Conservation (phyloP, 208 protist species). For the Entamoeba moshkovskii region DNA sequence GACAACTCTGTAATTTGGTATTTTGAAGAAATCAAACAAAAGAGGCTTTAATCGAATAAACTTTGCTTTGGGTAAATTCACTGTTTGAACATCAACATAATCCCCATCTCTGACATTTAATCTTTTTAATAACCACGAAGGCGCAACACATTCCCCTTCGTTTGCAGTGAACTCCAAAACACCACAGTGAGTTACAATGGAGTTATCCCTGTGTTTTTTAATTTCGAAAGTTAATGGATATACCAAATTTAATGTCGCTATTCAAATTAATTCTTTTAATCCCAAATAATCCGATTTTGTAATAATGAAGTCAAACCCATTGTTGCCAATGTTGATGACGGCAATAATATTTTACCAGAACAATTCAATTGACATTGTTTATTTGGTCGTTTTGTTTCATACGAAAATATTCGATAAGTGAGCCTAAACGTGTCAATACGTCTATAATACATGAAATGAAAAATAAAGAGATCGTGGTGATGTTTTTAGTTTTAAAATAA, state of each 20-base stretch:
- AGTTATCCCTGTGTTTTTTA: background rate
- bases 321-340: background rate
- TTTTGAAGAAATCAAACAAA: background rate
- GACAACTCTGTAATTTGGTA: background rate
- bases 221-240: background rate
- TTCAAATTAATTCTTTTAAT: background rate
- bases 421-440: background rate
- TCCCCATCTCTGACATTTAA: background rate
- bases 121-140: background rate
- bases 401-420: background rate
- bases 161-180: background rate
- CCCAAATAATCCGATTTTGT: background rate
- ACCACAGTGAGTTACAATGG: background rate
- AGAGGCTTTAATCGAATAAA: background rate
- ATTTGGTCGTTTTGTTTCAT: background rate
- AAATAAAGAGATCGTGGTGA: too few relatives aligned
- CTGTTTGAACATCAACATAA: background rate
- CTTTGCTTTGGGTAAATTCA: background rate
- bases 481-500: background rate
- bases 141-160: background rate
- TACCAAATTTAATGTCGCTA: background rate
- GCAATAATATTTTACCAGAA: background rate
- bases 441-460: background rate
- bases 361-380: background rate
- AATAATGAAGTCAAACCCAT: background rate